Base-by-base conservation (phyloP, 2,329 filamentous ascomycete species). In the Emydomyces testavorans region DNA sequence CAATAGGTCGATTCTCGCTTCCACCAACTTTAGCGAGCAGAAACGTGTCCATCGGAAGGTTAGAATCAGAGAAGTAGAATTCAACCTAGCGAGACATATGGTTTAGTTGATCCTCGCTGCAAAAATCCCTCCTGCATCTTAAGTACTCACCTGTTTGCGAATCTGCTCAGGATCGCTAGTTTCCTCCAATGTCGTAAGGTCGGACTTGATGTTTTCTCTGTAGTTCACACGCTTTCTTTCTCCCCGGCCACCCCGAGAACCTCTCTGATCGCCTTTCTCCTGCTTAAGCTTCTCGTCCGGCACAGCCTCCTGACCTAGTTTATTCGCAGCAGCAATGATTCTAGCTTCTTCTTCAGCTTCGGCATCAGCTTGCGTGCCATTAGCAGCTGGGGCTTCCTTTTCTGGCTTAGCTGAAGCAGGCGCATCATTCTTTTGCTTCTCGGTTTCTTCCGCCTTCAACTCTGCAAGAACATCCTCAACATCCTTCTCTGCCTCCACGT, bases 61-160 rank as follows among this genome's bases (percentile, higher is more conserved):
- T 95, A 60, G 82, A 85, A 65, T 93, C 85, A 60, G 85, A 85
- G 69, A 95, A 94, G 75, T 95, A 95, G 68, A 94, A 95, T 64
- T 95, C 88, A 58, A 94, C 85, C 83, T 93, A 44, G 38, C 24
- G 29, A 21, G 44, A 42, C 35, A 41, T 28, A 26, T 32, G n/a
- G 21, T 37, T 34, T 35, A 6, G 11, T 50, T 43, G 52, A 45
- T 8, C 41, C 31, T 26, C 18, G 10, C 34, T 18, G 20, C 23
- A 11, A 21, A 46, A 41, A 18, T 24, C 23, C 7, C n/a, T 6
- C 7, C 20, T 26, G 31, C 4, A 18, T 7, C n/a, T 24, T 16
- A 7, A 32, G 6, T 45, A 38, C 39, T 24, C 23, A 52, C 84
- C 75, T 93, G 89, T 62, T 82, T 82, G 64, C 86, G 83, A 60